These are phyloP conservation scores for Ceratocystis eucalypticola DNA, from an alignment of 2,329 filamentous ascomycete species.

Conservation along the genomic window DNA sequence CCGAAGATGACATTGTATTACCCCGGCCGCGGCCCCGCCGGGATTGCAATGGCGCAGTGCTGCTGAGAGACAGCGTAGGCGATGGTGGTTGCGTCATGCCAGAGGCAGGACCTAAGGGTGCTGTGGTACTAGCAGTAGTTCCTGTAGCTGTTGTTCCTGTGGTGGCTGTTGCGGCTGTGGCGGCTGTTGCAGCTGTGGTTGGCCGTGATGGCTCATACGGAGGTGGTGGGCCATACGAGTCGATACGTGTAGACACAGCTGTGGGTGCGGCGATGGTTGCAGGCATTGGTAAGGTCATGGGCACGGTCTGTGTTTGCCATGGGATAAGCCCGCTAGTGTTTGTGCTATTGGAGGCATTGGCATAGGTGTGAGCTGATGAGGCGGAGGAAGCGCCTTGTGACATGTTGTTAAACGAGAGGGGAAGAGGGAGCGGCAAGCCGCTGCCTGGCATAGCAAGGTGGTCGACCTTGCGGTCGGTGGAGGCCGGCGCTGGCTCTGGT, in stretches of 20 bases:
- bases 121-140: neutral
- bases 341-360: neutral
- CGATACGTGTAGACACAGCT: neutral
- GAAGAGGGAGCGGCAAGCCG: slow-evolving; percentile 11
- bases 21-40: neutral
- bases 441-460: slow-evolving; percentile 18
- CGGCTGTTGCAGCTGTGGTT: slow-evolving; percentile 4
- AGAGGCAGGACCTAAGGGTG: neutral
- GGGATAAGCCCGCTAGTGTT: neutral
- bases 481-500: neutral
- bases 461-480: slow-evolving; percentile 14
- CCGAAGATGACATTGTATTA: neutral
- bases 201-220: slow-evolving; percentile 17
- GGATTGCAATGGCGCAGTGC: neutral
- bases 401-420: neutral
- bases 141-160: neutral
- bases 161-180: neutral
- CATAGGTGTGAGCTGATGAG: neutral
- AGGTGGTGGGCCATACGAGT: slow-evolving; percentile 15
- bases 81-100: neutral
- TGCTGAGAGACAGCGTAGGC: neutral
- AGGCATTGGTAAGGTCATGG: neutral
- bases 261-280: neutral
- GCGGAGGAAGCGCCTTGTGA: slow-evolving; percentile 13
- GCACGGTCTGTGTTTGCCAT: slow-evolving; percentile 10